Evolutionary conservation across 2,329 filamentous ascomycete species (phyloP).

Genomic region (Epichloe hybrida): DNA sequence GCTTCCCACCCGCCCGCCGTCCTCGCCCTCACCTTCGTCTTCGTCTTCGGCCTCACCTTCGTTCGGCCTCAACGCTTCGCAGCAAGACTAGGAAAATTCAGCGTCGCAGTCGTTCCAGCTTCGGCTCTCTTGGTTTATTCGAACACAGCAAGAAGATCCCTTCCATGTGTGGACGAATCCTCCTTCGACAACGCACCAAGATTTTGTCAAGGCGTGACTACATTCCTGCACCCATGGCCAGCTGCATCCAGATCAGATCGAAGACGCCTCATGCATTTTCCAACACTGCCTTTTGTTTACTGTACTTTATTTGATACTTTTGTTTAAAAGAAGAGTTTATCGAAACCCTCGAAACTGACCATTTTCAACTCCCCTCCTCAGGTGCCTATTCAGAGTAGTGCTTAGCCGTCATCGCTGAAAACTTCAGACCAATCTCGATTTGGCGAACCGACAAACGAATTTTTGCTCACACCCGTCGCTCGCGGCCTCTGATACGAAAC

Average conservation of each 20-base stretch:
- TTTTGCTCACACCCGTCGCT: not conserved
- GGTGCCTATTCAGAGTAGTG: constrained; percentile 1
- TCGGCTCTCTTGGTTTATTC: not conserved
- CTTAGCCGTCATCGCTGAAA: not conserved
- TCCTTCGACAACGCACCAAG: not conserved
- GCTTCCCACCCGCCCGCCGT: not conserved
- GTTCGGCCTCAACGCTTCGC: too few species aligned
- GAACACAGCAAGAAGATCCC: not conserved
- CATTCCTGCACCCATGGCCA: not conserved
- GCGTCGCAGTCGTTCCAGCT: not conserved
- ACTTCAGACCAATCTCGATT: constrained; percentile 1
- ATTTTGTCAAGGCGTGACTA: not conserved
- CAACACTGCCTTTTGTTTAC: constrained; percentile 8
- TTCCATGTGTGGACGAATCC: not conserved
- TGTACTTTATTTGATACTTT: not conserved
- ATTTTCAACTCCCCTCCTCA: not conserved
- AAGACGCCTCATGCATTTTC: constrained; percentile 15
- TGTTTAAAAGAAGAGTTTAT: not conserved
- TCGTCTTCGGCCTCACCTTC: not conserved
- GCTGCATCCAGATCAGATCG: not conserved
- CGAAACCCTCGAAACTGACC: not conserved
- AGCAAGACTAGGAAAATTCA: too few species aligned
- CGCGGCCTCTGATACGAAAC: not conserved
- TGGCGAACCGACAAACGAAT: not conserved
- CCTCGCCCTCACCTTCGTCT: not conserved